Conservation (phyloP, 2,329 filamentous ascomycete species). For the Paecilomyces niveus region DNA sequence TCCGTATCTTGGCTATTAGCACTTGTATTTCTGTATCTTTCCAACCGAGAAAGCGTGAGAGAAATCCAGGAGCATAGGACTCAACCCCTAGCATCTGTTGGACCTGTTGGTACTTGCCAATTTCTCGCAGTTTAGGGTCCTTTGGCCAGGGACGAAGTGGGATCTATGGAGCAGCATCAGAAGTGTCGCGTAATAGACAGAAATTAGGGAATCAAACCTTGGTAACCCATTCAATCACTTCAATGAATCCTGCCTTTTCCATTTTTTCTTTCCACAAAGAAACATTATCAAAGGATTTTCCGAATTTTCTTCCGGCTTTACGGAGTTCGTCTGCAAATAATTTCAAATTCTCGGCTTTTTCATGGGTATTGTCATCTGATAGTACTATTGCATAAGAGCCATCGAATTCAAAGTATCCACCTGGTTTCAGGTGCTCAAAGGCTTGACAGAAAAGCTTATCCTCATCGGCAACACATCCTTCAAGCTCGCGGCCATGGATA, state of each 20-base stretch:
- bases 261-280: conserved; percentile 11
- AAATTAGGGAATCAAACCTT: conserved; percentile 5
- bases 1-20: conserved; percentile 9
- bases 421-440: conserved; percentile 30
- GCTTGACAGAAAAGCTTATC: conserved; percentile 9
- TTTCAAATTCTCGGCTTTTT: conserved; percentile 16
- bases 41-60: not conserved
- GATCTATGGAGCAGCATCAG: not conserved
- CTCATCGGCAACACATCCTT: conserved; percentile 13
- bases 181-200: too few relatives aligned
- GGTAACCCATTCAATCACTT: conserved; percentile 10
- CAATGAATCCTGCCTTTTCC: conserved; percentile 7
- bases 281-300: conserved; percentile 15
- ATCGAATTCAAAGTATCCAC: conserved; percentile 43
- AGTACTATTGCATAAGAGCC: conserved; percentile 14
- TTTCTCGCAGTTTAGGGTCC: not conserved
- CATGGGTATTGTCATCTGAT: conserved; percentile 22
- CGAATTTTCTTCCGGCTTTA: conserved; percentile 23
- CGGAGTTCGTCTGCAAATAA: conserved; percentile 20
- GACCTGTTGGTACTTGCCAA: not conserved
- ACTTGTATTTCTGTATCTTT: not conserved
- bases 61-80: not conserved
- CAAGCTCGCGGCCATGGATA: conserved; percentile 17
- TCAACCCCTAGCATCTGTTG: not conserved
- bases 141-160: not conserved